Percentiles rank a stretch among this genome's conserved stretches.
These are phyloP conservation scores for Litchi chinensis DNA, from an alignment of 345 rosid species.

Conservation along the genomic window DNA sequence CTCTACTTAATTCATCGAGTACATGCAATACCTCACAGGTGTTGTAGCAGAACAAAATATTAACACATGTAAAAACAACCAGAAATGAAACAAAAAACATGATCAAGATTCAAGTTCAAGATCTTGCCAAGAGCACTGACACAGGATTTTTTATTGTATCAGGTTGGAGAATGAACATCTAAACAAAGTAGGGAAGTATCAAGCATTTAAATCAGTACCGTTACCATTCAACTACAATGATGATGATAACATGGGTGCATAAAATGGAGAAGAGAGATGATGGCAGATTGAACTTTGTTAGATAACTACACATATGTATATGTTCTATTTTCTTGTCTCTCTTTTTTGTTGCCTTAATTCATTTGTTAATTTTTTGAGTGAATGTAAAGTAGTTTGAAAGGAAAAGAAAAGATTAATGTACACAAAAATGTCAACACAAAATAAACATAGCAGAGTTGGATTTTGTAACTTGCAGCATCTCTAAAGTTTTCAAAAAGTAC, in stretches of 20 bases:
- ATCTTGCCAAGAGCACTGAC: background rate
- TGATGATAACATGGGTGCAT: constrained; percentile 18
- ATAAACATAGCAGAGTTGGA: background rate
- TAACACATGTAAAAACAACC: background rate
- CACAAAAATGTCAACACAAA: background rate
- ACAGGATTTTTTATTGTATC: constrained; percentile 11
- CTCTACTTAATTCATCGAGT: background rate
- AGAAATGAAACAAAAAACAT: background rate
- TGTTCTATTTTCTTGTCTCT: background rate
- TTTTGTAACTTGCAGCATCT: background rate
- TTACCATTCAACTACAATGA: constrained; percentile 59
- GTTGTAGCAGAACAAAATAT: background rate
- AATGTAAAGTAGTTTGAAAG: background rate
- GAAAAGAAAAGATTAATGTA: background rate
- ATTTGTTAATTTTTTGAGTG: background rate
- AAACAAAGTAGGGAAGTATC: constrained; percentile 75
- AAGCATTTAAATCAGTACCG: constrained; percentile 84
- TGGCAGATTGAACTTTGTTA: background rate
- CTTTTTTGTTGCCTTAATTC: background rate
- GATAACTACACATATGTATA: background rate
- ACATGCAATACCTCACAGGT: background rate
- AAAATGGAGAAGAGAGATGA: background rate
- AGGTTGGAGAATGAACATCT: constrained; percentile 94
- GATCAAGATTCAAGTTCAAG: background rate
- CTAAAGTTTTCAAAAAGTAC: background rate